Percentiles rank a stretch among this genome's conserved stretches.
These are phyloP conservation scores for Microdochium bolleyi DNA, from an alignment of 2,329 filamentous ascomycete genomes.

Conservation along the genomic window DNA sequence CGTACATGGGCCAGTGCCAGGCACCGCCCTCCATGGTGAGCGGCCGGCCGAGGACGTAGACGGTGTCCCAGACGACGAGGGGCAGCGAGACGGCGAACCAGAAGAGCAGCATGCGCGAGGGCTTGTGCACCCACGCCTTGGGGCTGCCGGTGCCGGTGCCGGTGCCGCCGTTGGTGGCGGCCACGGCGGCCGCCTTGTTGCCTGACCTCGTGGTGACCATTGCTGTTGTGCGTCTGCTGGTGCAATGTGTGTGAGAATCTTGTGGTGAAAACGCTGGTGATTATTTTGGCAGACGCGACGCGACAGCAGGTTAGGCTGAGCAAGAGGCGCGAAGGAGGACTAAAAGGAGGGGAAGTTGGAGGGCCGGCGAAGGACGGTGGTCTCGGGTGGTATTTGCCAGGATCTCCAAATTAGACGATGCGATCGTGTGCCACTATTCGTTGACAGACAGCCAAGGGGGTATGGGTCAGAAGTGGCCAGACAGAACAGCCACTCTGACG, in stretches of 20 bases:
- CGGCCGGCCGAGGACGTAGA: constrained; percentile 73
- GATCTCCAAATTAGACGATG: not conserved
- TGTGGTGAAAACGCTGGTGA: not conserved
- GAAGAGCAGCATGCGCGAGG: constrained; percentile 39
- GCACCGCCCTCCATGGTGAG: constrained; percentile 72
- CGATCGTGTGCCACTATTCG: not conserved
- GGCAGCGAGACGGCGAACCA: constrained; percentile 73
- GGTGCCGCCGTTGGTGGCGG: not conserved
- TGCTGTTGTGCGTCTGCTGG: constrained; percentile 1
- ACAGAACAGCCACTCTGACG: too few species aligned
- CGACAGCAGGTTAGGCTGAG: not conserved
- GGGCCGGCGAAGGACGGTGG: not conserved
- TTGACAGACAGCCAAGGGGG: too few species aligned
- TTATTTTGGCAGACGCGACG: not conserved
- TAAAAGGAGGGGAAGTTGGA: not conserved
- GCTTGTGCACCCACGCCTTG: constrained; percentile 33
- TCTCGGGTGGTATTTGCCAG: not conserved
- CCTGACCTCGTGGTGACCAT: constrained; percentile 21
- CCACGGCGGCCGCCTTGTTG: not conserved
- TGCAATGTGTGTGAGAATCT: not conserved
- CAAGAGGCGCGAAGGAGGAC: not conserved
- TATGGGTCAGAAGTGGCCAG: too few species aligned
- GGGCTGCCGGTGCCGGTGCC: not conserved
- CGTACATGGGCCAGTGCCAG: constrained; percentile 65
- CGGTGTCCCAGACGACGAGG: constrained; percentile 73